Evolutionary conservation across 2,329 filamentous ascomycete species (phyloP), one percentile per base, ranked within the genome.

Genomic region (Sclerotinia minor): DNA sequence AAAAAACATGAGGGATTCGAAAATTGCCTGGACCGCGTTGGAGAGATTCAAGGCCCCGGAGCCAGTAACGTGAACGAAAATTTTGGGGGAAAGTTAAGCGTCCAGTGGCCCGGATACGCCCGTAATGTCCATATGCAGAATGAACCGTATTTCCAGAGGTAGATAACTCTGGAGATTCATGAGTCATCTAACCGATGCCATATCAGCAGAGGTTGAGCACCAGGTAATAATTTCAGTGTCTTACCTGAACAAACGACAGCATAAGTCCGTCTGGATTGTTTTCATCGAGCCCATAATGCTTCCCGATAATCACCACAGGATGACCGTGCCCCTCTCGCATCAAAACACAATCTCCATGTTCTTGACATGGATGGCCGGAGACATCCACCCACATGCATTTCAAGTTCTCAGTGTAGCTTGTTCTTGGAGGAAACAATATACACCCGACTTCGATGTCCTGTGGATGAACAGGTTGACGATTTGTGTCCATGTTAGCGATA

Each of bases 221-320:
- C 19, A 15, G 32, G 5, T 0, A 32, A 7, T 29, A 7, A 3
- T 32, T 15, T 19, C 32, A 32, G 26, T 6, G 0, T 2, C 11
- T 24, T 35, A 60, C 44, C 29, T 60, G 44, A 60, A 60, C 58
- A 24, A 60, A 60, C 3, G 44, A 60, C 35, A 60, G 29, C 21
- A 2, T 19, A 11, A n/a, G 19, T 5, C 2, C 5, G 6, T 5
- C 11, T 35, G 44, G 29, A n/a, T 8, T 35, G 4, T 3, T 24
- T 32, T n/a, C 7, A 24, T 60, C 1, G 29, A 35, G 29, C 21
- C 21, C 44, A 24, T 35, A 24, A 49, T 49, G 58, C 2, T 60
- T 60, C 15, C 58, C 58, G 9, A 60, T 35, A 13, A 60, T 32
- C 26, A 60, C 58, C 1, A 60, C 58, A 60, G 44, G 58, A 47